Conservation (phyloP, 2,329 filamentous ascomycete genomes). For the Diplodia seriata region DNA sequence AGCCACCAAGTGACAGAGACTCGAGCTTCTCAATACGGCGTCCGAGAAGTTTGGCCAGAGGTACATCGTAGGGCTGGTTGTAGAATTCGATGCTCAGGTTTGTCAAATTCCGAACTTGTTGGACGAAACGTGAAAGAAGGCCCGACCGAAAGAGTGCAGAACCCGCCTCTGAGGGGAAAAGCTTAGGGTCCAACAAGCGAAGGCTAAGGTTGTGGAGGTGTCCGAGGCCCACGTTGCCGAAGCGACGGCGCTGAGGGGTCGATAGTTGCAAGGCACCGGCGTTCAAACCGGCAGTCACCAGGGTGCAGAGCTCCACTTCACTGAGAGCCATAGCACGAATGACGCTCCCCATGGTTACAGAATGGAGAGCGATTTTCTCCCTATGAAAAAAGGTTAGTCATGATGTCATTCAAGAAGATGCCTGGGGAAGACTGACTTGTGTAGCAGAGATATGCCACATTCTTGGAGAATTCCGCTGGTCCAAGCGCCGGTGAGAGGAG, state of each 20-base stretch:
- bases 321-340: conserved; percentile 22
- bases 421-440: neutral
- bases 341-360: conserved; percentile 1
- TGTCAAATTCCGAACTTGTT: conserved; percentile 2
- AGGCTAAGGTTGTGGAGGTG: conserved; percentile 23
- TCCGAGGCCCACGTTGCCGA: neutral
- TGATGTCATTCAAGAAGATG: neutral
- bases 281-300: conserved; percentile 2
- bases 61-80: neutral
- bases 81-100: conserved; percentile 13
- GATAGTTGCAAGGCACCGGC: conserved; percentile 5
- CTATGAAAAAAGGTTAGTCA: neutral
- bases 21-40: conserved; percentile 21
- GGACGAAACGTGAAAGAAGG: conserved; percentile 3
- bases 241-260: conserved; percentile 8
- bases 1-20: conserved; percentile 5
- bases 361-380: conserved; percentile 10
- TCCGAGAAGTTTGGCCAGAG: conserved; percentile 18
- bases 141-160: conserved; percentile 13
- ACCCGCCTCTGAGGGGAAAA: neutral
- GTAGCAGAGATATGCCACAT: conserved; percentile 18
- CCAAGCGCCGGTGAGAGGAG: conserved; percentile 20
- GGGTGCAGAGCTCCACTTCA: conserved; percentile 5
- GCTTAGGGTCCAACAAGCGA: conserved; percentile 11
- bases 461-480: conserved; percentile 5